Conservation (phyloP, 164 flowering plant genomes). For the Chloranthus sessilifolius region DNA sequence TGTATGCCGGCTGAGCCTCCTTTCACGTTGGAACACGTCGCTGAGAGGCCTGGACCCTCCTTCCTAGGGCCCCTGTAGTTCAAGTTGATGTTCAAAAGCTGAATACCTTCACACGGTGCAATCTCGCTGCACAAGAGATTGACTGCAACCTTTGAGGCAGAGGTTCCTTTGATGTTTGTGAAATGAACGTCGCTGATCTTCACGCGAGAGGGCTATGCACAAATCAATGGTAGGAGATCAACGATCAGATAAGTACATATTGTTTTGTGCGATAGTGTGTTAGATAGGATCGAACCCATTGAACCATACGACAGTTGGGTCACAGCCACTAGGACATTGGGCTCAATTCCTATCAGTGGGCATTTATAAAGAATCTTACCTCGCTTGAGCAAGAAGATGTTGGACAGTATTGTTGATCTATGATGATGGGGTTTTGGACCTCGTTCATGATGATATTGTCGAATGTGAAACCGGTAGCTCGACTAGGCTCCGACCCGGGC, state of each 20-base stretch:
- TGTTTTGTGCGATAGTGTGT: no score
- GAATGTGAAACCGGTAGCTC: slow-evolving; percentile 28
- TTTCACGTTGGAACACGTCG: slow-evolving; percentile 34
- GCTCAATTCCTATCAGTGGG: no score
- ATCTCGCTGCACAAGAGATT: neutral
- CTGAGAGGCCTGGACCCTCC: slow-evolving; percentile 14
- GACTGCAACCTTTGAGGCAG: neutral
- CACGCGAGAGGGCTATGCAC: neutral
- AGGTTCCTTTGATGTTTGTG: neutral
- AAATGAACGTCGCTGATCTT: no score
- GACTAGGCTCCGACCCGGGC: slow-evolving; percentile 18
- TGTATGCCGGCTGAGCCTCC: slow-evolving; percentile 7
- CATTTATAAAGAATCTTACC: neutral
- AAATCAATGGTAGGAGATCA: neutral
- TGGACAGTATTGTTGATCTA: slow-evolving; percentile 36
- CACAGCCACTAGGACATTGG: neutral
- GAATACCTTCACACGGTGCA: slow-evolving; percentile 1
- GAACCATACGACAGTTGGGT: neutral
- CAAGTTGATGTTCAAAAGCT: neutral
- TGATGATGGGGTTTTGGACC: slow-evolving; percentile 50
- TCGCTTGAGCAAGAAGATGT: neutral
- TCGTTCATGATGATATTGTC: slow-evolving; percentile 36
- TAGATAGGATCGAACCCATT: neutral
- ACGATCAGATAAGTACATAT: neutral
- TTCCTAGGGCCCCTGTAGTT: slow-evolving; percentile 16